phyloP scores from a whole-genome alignment of 2,329 filamentous ascomycete species.

The Atkinsonella texensis region DNA sequence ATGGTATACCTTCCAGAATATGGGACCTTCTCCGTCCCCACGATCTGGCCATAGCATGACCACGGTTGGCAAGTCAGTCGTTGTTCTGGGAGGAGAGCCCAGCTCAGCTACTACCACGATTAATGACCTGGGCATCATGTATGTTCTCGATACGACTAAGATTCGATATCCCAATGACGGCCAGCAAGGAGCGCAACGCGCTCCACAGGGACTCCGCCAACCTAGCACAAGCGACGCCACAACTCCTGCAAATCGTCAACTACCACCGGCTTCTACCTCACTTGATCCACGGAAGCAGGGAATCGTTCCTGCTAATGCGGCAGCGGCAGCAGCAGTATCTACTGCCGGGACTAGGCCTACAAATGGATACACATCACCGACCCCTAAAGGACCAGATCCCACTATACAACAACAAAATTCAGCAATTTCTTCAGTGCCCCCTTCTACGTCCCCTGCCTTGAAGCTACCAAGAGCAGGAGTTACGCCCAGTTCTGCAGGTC shows the following conservation, averaged over 20 bases:
- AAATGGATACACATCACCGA: slow-evolving; percentile 29
- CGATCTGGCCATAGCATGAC: slow-evolving; percentile 98
- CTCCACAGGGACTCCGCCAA: slow-evolving; percentile 25
- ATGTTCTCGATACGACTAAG: slow-evolving; percentile 88
- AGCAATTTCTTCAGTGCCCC: slow-evolving; percentile 10
- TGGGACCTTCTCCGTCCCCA: slow-evolving; percentile 90
- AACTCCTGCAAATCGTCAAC: slow-evolving; percentile 18
- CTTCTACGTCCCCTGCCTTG: slow-evolving; percentile 20
- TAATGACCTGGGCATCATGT: slow-evolving; percentile 76
- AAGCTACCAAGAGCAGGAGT: slow-evolving; percentile 21
- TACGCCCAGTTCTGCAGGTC: slow-evolving; percentile 29
- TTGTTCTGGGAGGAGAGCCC: slow-evolving; percentile 87
- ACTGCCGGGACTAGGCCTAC: slow-evolving; percentile 21
- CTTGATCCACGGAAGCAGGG: slow-evolving; percentile 4
- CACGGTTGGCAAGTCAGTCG: slow-evolving; percentile 79
- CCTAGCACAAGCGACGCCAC: slow-evolving; percentile 29
- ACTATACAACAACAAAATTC: slow-evolving; percentile 20
- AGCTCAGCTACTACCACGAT: slow-evolving; percentile 74
- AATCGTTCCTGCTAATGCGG: background rate
- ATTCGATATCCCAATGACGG: slow-evolving; percentile 88
- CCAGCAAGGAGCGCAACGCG: slow-evolving; percentile 24
- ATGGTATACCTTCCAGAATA: slow-evolving; percentile 99
- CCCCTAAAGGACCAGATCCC: slow-evolving; percentile 27
- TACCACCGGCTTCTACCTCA: slow-evolving; percentile 18
- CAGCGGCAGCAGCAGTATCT: slow-evolving; percentile 3